Evolutionary conservation across 768 basidiomycete genomes (phyloP).

Genomic region (Mrakia frigida): DNA sequence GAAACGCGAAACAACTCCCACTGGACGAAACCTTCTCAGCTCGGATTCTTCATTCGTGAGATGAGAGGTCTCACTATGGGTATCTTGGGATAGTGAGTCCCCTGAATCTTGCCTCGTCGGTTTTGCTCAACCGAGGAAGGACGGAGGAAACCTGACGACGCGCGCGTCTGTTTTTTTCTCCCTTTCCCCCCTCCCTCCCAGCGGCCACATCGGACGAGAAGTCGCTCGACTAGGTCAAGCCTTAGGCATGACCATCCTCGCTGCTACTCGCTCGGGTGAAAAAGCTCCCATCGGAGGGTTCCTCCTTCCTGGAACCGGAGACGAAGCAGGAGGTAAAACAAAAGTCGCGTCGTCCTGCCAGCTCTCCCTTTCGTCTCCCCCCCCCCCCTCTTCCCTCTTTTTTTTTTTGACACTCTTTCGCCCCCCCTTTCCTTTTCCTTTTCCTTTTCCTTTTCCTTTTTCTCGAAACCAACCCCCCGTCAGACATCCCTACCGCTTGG

Average conservation of each 20-base stretch:
- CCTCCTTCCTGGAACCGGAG: conserved; percentile 32
- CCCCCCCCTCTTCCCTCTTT: too few species aligned
- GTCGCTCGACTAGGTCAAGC: conserved; percentile 33
- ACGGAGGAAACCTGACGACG: neutral
- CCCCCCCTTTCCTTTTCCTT: neutral
- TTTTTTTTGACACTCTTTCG: neutral
- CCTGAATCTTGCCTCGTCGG: too few species aligned
- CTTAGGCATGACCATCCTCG: conserved; percentile 33
- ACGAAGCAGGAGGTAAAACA: conserved; percentile 34
- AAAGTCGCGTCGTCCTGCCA: too few species aligned
- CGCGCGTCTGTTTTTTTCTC: neutral
- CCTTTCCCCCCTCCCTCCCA: neutral
- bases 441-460: neutral
- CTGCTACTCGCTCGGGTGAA: conserved; percentile 32
- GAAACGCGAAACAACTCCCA: neutral
- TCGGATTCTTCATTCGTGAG: conserved; percentile 22
- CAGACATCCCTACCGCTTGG: conserved; percentile 33
- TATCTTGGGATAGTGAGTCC: conserved; percentile 30
- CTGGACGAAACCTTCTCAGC: neutral
- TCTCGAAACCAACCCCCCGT: neutral
- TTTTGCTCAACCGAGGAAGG: too few species aligned
- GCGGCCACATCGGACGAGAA: conserved; percentile 36
- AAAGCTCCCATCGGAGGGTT: conserved; percentile 32
- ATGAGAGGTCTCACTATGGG: conserved; percentile 33
- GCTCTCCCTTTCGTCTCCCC: too few species aligned